A percentile compares a stretch with the other conserved stretches of the same genome.
Conservation (phyloP, 1,284 basidiomycete species). For the Tylopilus orsonianus region DNA sequence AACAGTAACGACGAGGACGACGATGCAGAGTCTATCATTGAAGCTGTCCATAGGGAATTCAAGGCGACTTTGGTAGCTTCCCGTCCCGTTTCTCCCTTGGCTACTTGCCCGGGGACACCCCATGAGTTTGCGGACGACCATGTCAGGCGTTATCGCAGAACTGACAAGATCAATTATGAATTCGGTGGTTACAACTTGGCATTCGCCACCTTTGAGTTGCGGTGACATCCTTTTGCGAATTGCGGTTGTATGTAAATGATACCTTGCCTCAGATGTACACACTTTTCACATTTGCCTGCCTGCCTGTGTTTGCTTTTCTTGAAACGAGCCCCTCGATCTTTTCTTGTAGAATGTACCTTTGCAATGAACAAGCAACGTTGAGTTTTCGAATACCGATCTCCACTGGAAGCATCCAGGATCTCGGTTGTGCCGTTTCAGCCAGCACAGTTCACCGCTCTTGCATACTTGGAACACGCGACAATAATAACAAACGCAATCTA, state of each 20-base stretch:
- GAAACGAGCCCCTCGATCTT: constrained; percentile 7
- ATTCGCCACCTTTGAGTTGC: constrained; percentile 83
- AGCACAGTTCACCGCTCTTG: constrained; percentile 1
- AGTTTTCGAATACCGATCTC: constrained; percentile 9
- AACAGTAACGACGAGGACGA: constrained; percentile 51
- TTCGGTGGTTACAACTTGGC: constrained; percentile 95
- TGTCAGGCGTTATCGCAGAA: constrained; percentile 58
- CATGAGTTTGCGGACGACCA: constrained; percentile 15
- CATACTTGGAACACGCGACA: constrained; percentile 5
- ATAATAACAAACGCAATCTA: constrained; percentile 17
- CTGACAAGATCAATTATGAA: constrained; percentile 98
- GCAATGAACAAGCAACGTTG: constrained; percentile 24
- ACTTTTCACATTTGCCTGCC: constrained; percentile 13
- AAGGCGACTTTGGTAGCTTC: constrained; percentile 51
- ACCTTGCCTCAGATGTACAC: constrained; percentile 24
- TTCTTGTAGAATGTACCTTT: too few species aligned
- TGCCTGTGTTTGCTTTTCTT: constrained; percentile 22
- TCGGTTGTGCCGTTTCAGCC: constrained; percentile 2
- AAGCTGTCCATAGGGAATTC: constrained; percentile 70
- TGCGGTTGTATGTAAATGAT: constrained; percentile 18
- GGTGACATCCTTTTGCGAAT: constrained; percentile 27
- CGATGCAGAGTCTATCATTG: constrained; percentile 53
- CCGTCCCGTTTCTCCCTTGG: constrained; percentile 25
- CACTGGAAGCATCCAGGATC: neutral
- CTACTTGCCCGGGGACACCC: constrained; percentile 13